These are phyloP conservation scores for Candida smagusa DNA, from an alignment of 1,139 yeast species.

Conservation along the genomic window DNA sequence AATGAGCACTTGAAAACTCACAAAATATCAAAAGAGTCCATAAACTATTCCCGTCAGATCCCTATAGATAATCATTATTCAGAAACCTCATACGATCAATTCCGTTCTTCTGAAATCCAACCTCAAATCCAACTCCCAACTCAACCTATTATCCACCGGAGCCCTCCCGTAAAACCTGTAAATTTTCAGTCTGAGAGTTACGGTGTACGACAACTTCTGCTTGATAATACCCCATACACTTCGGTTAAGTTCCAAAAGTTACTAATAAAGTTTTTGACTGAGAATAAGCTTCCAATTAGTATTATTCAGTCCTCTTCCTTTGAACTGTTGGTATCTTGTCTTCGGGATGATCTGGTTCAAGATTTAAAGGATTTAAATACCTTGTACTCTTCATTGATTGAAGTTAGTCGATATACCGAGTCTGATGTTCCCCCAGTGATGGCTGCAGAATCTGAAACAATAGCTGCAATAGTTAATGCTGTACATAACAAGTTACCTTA, in stretches of 20 bases:
- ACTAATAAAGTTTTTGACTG: slow-evolving; percentile 47
- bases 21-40: slow-evolving; percentile 38
- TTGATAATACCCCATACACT: slow-evolving; percentile 44
- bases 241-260: slow-evolving; percentile 50
- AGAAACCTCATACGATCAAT: too few species aligned
- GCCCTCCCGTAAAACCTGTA: too few species aligned
- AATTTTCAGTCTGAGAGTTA: slow-evolving; percentile 1
- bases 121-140: too few species aligned
- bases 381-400: slow-evolving; percentile 44
- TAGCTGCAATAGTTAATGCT: slow-evolving; percentile 14
- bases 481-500: slow-evolving; percentile 11
- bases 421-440: not conserved
- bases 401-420: slow-evolving; percentile 23
- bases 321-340: slow-evolving; percentile 49
- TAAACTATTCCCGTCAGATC: slow-evolving; percentile 30
- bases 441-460: slow-evolving; percentile 13
- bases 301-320: slow-evolving; percentile 50
- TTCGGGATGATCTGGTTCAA: slow-evolving; percentile 44
- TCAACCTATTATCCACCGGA: too few species aligned
- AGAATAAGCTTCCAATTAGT: slow-evolving; percentile 48
- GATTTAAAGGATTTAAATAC: slow-evolving; percentile 48
- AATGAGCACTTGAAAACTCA: slow-evolving; percentile 58
- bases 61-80: slow-evolving; percentile 34
- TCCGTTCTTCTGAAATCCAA: too few species aligned
- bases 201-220: slow-evolving; percentile 7